A percentile compares a stretch with the other conserved stretches of the same genome.
These are phyloP conservation scores for Pyrenophora tritici-repentis DNA, from an alignment of 2,329 filamentous ascomycete species.

Conservation along the genomic window DNA sequence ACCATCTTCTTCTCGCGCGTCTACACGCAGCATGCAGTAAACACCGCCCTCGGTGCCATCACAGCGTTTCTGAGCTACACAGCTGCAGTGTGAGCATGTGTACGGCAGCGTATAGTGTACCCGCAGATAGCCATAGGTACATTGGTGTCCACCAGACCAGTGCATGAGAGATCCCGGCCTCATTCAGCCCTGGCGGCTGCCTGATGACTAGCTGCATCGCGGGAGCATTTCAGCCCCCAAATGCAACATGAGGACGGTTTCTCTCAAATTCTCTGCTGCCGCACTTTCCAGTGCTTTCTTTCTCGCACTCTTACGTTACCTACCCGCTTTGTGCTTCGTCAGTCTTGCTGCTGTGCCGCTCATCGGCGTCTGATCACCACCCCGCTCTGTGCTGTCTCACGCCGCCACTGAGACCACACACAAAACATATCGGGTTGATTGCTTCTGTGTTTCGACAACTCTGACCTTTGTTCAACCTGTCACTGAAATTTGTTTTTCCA, in stretches of 20 bases:
- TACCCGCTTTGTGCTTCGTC: slow-evolving; percentile 25
- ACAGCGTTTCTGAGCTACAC: slow-evolving; percentile 1
- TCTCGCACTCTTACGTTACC: slow-evolving; percentile 19
- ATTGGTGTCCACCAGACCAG: slow-evolving; percentile 28
- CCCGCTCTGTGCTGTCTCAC: slow-evolving; percentile 23
- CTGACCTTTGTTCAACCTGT: slow-evolving; percentile 11
- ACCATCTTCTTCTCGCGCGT: slow-evolving; percentile 3
- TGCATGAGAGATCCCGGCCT: slow-evolving; percentile 21
- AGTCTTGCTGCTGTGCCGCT: slow-evolving; percentile 30
- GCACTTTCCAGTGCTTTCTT: slow-evolving; percentile 21
- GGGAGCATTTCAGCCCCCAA: slow-evolving; percentile 33
- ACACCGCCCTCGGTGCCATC: slow-evolving; percentile 7
- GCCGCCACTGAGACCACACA: slow-evolving; percentile 17
- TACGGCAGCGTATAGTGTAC: slow-evolving; percentile 11
- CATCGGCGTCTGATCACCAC: slow-evolving; percentile 18
- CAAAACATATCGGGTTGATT: slow-evolving; percentile 14
- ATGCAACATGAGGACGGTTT: slow-evolving; percentile 16
- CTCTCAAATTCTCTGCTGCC: slow-evolving; percentile 27
- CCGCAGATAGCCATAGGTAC: slow-evolving; percentile 4
- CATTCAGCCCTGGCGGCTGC: slow-evolving; percentile 30
- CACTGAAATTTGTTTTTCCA: not conserved
- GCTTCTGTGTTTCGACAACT: slow-evolving; percentile 8
- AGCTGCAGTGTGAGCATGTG: slow-evolving; percentile 11
- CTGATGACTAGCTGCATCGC: slow-evolving; percentile 40
- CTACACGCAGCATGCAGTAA: slow-evolving; percentile 5